Evolutionary conservation across 345 rosid species (phyloP).

Genomic region (Camelina sativa): DNA sequence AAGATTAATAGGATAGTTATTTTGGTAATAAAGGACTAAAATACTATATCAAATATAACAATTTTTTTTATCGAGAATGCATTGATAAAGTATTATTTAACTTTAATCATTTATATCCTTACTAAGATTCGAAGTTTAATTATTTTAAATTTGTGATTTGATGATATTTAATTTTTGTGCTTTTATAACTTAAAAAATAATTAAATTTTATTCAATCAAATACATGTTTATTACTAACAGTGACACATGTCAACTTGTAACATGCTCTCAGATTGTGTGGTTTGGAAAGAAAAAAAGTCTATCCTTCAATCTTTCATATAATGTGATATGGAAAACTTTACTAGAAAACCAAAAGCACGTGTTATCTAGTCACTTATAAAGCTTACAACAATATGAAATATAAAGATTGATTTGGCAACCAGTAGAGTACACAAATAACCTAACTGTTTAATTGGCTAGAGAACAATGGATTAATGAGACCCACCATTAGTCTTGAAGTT

Average conservation of each 20-base stretch:
- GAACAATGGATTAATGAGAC: conserved; percentile 32
- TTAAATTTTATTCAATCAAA: not conserved
- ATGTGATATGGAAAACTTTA: conserved; percentile 6
- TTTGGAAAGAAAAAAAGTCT: not conserved
- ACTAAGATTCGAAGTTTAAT: not conserved
- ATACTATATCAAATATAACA: too few relatives aligned
- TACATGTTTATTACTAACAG: not conserved
- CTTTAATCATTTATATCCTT: too few relatives aligned
- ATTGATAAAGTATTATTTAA: too few relatives aligned
- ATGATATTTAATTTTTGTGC: not conserved
- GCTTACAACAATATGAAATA: conserved; percentile 10
- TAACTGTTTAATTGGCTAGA: conserved; percentile 35
- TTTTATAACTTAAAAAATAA: not conserved
- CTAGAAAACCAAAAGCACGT: conserved; percentile 16
- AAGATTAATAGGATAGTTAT: too few relatives aligned
- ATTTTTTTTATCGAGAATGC: too few relatives aligned
- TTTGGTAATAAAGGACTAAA: too few relatives aligned
- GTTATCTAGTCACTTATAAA: conserved; percentile 20
- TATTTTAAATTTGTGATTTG: not conserved
- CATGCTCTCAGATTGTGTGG: not conserved
- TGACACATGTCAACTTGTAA: conserved; percentile 8
- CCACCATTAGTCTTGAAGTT: conserved; percentile 32
- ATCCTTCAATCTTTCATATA: not conserved
- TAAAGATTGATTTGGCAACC: conserved; percentile 6
- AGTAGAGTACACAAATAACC: conserved; percentile 31